Conservation (phyloP, 2,329 filamentous ascomycete genomes). For the Ceratocystiopsis brevicomis region DNA sequence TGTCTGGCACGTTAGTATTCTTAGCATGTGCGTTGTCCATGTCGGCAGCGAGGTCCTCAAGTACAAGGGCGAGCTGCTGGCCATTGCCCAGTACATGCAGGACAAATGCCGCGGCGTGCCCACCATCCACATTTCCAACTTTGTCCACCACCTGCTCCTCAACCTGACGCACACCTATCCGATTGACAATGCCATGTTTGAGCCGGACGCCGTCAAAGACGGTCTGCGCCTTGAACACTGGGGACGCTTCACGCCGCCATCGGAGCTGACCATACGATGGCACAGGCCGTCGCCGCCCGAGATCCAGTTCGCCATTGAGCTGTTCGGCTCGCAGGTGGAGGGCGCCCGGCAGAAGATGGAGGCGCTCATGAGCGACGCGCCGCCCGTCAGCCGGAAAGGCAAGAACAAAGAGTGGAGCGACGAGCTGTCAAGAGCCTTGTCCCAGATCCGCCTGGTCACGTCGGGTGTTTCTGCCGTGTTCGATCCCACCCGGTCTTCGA, state of each 20-base stretch:
- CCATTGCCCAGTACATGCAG: conserved; percentile 91
- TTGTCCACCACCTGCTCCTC: conserved; percentile 85
- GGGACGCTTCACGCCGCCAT: conserved; percentile 58
- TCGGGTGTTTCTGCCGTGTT: conserved; percentile 84
- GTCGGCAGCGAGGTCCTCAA: conserved; percentile 78
- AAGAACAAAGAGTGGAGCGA: conserved; percentile 99
- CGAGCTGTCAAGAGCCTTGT: conserved; percentile 77
- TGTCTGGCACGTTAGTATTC: conserved; percentile 92
- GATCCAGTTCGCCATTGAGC: conserved; percentile 69
- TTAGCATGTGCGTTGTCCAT: conserved; percentile 96
- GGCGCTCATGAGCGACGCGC: conserved; percentile 61
- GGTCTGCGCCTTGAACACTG: conserved; percentile 66
- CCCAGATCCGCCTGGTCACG: conserved; percentile 71
- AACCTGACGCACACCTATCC: conserved; percentile 92
- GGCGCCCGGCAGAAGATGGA: conserved; percentile 57
- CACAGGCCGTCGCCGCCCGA: conserved; percentile 67
- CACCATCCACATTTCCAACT: conserved; percentile 92
- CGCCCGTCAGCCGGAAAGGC: conserved; percentile 72
- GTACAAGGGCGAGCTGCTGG: conserved; percentile 75
- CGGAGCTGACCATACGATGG: conserved; percentile 73
- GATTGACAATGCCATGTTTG: conserved; percentile 72
- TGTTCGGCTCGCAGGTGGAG: conserved; percentile 71
- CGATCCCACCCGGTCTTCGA: conserved; percentile 53
- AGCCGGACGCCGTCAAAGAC: conserved; percentile 50
- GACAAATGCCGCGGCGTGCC: conserved; percentile 84